Conservation (phyloP, 805 yeast species). For the Pichia occidentalis region DNA sequence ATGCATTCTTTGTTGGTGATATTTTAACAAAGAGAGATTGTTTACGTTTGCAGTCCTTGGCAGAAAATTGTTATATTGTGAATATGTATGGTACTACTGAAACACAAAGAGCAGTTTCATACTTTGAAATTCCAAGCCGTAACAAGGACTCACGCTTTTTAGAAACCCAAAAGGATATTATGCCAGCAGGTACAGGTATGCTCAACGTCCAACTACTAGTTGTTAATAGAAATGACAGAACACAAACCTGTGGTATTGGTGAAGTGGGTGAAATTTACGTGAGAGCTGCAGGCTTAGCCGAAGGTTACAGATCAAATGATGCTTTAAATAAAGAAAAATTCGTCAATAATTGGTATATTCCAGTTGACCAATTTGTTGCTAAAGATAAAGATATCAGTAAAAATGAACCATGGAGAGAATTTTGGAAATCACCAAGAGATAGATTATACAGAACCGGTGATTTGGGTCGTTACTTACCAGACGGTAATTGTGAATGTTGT, state of each 20-base stretch:
- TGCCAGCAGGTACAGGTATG: constrained; percentile 99
- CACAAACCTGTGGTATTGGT: constrained; percentile 95
- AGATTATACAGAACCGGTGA: constrained; percentile 96
- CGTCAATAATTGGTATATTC: constrained; percentile 84
- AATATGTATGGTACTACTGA: constrained; percentile 99
- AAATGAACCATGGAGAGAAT: constrained; percentile 61
- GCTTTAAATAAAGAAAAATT: constrained; percentile 85
- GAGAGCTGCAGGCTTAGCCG: constrained; percentile 96
- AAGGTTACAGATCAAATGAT: constrained; percentile 89
- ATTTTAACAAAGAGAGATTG: constrained; percentile 96
- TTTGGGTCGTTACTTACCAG: constrained; percentile 92
- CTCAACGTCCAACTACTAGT: constrained; percentile 87
- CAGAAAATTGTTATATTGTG: constrained; percentile 81
- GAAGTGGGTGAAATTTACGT: constrained; percentile 98
- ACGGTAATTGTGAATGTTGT: constrained; percentile 95
- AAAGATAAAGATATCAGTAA: constrained; percentile 42
- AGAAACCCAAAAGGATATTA: constrained; percentile 81
- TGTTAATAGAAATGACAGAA: constrained; percentile 82
- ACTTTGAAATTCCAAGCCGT: constrained; percentile 78
- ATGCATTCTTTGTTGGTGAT: constrained; percentile 98
- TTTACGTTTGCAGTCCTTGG: constrained; percentile 82
- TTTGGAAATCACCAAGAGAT: constrained; percentile 93
- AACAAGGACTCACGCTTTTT: constrained; percentile 63
- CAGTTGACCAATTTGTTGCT: constrained; percentile 54
- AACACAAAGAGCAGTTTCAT: constrained; percentile 97